Conservation (phyloP, 2,329 filamentous ascomycete species). For the Immersiporthe knoxdaviesiana region DNA sequence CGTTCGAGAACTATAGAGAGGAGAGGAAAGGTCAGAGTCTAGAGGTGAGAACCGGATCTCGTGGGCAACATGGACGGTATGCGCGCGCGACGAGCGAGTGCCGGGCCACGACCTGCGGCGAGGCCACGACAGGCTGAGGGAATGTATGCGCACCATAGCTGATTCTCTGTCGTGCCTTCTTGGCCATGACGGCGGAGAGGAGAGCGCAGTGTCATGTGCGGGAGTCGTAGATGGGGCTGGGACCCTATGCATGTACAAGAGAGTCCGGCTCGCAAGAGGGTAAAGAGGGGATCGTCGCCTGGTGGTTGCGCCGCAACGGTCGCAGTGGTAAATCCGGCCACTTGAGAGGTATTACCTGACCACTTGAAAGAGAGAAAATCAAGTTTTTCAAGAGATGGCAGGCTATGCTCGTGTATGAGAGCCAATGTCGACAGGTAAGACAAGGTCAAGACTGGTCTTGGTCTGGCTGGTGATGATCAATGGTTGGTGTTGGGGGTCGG, state of each 20-base stretch:
- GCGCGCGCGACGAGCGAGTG: conserved; percentile 34
- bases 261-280: neutral
- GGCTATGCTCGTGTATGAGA: neutral
- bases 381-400: neutral
- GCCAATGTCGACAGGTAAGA: neutral
- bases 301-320: neutral
- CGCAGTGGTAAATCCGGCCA: neutral
- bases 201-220: conserved; percentile 30
- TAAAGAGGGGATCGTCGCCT: neutral
- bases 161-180: conserved; percentile 68
- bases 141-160: conserved; percentile 60
- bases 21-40: conserved; percentile 28
- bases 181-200: conserved; percentile 54
- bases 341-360: neutral
- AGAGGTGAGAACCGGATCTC: conserved; percentile 25
- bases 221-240: conserved; percentile 9
- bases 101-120: conserved; percentile 29
- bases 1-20: conserved; percentile 58
- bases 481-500: conserved; percentile 1
- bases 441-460: no score
- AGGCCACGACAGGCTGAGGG: conserved; percentile 14
- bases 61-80: conserved; percentile 12
- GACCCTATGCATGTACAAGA: neutral
- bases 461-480: neutral
- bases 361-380: neutral